Base-by-base conservation (phyloP, 2,329 filamentous ascomycete species). In the Trichocomaceae sp. region DNA sequence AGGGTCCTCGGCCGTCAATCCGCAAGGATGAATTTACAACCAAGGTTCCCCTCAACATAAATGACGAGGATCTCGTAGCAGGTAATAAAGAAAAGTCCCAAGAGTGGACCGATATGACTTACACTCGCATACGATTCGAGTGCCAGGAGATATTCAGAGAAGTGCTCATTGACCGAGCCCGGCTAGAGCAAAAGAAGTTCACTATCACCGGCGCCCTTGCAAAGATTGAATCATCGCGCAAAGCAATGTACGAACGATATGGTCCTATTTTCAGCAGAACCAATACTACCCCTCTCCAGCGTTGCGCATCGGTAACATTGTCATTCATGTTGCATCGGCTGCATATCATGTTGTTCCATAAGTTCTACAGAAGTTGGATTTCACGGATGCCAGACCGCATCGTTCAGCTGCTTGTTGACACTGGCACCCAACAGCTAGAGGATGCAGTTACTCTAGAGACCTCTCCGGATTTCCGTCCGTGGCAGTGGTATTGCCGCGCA, bases 21-120 rank as follows among this genome's bases (percentile, higher is more conserved):
- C 80, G 85, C n/a, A 76, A 79, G 39, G 86, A 88, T 20, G 86
- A 90, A 62, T 90, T 85, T 66, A 86, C 89, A 61, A 89, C 87
- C 0, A 82, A 80, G 57, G 77, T 89, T 23, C 87, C 87, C 0
- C 71, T 86, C 10, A 89, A 90, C 64, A 80, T 86, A 57, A 78
- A 88, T 58, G 87, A 90, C 59, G 72, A 74, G 2, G 82, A 86
- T 50, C 73, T 90, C 5, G 72, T 73, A 2, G 62, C 66, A 0
- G 72, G 70, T 1, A 73, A 69, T 1, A 35, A 2, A 47, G 47
- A 53, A 19, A 51, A 39, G 15, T 49, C 74, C 13, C 74, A 78
- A 17, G 67, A 73, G 41, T 90, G 84, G 77, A 89, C 87, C 0
- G 82, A 86, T 44, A 83, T 83, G 67, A 85, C 86, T 2, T 76